Evolutionary conservation across 1,139 yeast genomes (phyloP).

Genomic region (Kodamaea sp.): DNA sequence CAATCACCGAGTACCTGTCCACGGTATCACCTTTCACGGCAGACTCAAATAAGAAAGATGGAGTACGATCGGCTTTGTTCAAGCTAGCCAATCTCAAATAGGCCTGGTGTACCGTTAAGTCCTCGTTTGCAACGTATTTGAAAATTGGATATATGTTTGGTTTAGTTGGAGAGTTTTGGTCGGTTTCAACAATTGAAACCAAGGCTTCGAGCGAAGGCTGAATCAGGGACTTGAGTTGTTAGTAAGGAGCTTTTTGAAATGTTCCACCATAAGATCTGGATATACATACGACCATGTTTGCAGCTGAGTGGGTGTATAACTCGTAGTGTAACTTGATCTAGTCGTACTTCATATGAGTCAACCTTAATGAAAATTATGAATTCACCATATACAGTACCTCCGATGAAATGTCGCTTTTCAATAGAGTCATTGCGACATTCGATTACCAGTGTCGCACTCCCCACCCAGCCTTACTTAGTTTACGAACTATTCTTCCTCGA

Average conservation of each 20-base stretch:
- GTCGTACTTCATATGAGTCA: too few species aligned
- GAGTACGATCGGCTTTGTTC: constrained; percentile 57
- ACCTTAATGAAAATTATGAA: too few species aligned
- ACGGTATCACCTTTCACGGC: constrained; percentile 88
- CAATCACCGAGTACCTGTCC: constrained; percentile 89
- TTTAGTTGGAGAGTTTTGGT: constrained; percentile 25
- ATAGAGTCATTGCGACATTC: too few species aligned
- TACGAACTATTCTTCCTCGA: too few species aligned
- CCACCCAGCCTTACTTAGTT: too few species aligned
- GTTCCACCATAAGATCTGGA: background rate
- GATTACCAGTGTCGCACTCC: too few species aligned
- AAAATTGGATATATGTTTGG: constrained; percentile 80
- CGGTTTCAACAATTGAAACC: constrained; percentile 41
- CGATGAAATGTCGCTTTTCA: too few species aligned
- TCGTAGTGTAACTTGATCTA: too few species aligned
- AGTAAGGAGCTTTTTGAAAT: too few species aligned
- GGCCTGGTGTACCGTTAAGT: constrained; percentile 86
- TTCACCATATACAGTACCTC: too few species aligned
- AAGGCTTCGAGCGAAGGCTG: constrained; percentile 66
- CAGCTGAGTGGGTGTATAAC: too few species aligned
- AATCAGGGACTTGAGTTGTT: constrained; percentile 33
- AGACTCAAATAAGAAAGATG: constrained; percentile 83
- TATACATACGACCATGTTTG: constrained; percentile 13
- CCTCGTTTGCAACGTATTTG: constrained; percentile 71
- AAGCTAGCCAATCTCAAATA: constrained; percentile 79